Evolutionary conservation across 352 stramenopile species (phyloP).

Genomic region (Phytopythium vexans): DNA sequence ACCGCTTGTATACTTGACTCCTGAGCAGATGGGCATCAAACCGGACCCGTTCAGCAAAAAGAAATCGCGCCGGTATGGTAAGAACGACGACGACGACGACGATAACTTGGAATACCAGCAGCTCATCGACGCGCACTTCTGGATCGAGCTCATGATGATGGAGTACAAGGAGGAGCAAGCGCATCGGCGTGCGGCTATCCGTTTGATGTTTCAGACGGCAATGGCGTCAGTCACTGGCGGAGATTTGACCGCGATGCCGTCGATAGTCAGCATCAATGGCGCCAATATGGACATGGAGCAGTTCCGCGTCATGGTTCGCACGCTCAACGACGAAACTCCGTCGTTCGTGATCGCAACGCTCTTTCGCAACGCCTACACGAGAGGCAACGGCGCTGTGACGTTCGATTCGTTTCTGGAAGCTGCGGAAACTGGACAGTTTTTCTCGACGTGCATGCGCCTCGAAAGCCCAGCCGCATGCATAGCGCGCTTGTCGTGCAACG

Average conservation of each 20-base stretch:
- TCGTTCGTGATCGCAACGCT: slow-evolving; percentile 56
- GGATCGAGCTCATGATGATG: slow-evolving; percentile 86
- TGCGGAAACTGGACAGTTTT: slow-evolving; percentile 84
- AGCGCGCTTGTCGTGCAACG: slow-evolving; percentile 20
- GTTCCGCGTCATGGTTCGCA: slow-evolving; percentile 85
- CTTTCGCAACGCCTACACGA: slow-evolving; percentile 60
- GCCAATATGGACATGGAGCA: slow-evolving; percentile 90
- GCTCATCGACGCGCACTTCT: slow-evolving; percentile 76
- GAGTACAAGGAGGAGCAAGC: slow-evolving; percentile 93
- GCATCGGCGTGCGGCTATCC: slow-evolving; percentile 84
- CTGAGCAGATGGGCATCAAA: slow-evolving; percentile 8
- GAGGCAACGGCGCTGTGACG: slow-evolving; percentile 73
- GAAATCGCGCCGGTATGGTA: slow-evolving; percentile 1
- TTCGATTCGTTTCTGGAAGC: slow-evolving; percentile 88
- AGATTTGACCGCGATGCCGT: slow-evolving; percentile 17
- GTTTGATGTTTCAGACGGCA: slow-evolving; percentile 92
- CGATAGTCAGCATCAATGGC: slow-evolving; percentile 11
- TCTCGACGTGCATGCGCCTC: slow-evolving; percentile 82
- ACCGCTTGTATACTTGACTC: slow-evolving; percentile 38
- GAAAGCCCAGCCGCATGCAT: slow-evolving; percentile 54
- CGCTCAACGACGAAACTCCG: slow-evolving; percentile 75
- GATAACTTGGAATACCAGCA: slow-evolving; percentile 17
- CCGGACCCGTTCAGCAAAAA: slow-evolving; percentile 8
- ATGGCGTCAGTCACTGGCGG: slow-evolving; percentile 25
- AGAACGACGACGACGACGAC: slow-evolving; percentile 6